Percentiles rank a stretch among this genome's conserved stretches.
phyloP scores from a whole-genome alignment of 2,329 filamentous ascomycete genomes.

The Saccharata proteae region DNA sequence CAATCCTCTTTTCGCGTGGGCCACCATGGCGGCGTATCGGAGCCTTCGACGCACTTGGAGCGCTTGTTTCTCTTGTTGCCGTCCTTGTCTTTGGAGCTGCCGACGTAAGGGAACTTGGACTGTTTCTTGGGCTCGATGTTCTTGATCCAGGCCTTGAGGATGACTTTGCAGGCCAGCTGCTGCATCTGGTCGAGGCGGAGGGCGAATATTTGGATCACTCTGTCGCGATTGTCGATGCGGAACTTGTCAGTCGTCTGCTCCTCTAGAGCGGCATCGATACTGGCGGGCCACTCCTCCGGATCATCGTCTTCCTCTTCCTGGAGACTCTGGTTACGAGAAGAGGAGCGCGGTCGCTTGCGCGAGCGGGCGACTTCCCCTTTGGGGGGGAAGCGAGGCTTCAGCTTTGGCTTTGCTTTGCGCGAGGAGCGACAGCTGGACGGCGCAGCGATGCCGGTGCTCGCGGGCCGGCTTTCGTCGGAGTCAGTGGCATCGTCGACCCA shows the following conservation, averaged over 20 bases:
- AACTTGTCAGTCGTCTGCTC: constrained; percentile 3
- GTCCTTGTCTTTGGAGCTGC: constrained; percentile 33
- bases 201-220: constrained; percentile 3
- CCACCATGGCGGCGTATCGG: constrained; percentile 22
- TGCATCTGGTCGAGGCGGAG: constrained; percentile 52
- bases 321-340: constrained; percentile 8
- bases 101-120: constrained; percentile 59
- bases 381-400: constrained; percentile 5
- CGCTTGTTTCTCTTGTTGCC: constrained; percentile 5
- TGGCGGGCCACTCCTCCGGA: constrained; percentile 6
- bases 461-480: constrained; percentile 8
- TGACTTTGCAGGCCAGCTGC: constrained; percentile 58
- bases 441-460: not conserved
- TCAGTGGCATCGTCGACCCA: constrained; percentile 5
- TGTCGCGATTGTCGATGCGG: constrained; percentile 2
- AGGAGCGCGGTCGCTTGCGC: constrained; percentile 8
- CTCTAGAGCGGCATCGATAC: constrained; percentile 3
- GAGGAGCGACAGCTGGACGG: no score
- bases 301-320: constrained; percentile 7
- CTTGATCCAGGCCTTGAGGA: constrained; percentile 67
- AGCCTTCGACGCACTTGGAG: constrained; percentile 30
- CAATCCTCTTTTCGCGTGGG: constrained; percentile 11
- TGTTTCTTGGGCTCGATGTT: constrained; percentile 67
- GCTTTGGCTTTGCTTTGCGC: constrained; percentile 1
- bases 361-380: constrained; percentile 1